phyloP scores from a whole-genome alignment of 768 basidiomycete genomes.

The Hypholoma fasciculare region DNA sequence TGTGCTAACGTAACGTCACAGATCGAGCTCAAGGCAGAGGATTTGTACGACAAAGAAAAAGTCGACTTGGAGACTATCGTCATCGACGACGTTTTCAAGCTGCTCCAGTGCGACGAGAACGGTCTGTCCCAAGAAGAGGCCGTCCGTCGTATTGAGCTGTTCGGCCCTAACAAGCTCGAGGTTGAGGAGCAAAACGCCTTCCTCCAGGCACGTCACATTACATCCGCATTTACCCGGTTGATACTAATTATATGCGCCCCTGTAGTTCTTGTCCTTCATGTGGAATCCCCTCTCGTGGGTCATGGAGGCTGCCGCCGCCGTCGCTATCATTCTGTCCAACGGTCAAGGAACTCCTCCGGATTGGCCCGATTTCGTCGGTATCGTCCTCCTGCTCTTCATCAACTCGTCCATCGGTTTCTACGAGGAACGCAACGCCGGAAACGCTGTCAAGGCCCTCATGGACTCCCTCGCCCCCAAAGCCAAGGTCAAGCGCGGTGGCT shows the following conservation, averaged over 20 bases:
- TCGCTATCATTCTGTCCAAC: constrained; percentile 95
- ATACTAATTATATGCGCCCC: not conserved
- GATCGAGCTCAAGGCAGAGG: constrained; percentile 92
- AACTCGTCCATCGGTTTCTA: constrained; percentile 99
- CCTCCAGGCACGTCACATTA: constrained; percentile 63
- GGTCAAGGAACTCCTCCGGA: constrained; percentile 86
- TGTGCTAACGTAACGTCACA: constrained; percentile 22
- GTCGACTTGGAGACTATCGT: constrained; percentile 97
- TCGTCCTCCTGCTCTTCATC: constrained; percentile 86
- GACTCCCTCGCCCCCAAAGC: constrained; percentile 99
- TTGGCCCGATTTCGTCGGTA: constrained; percentile 98
- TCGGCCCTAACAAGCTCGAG: constrained; percentile 96
- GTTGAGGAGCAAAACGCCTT: constrained; percentile 88
- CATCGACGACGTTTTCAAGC: constrained; percentile 95
- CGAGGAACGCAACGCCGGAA: constrained; percentile 96
- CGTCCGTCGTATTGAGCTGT: constrained; percentile 81
- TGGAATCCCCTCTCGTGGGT: constrained; percentile 99
- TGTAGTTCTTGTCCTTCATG: constrained; percentile 93
- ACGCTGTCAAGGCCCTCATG: constrained; percentile 99
- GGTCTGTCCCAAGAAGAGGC: constrained; percentile 82
- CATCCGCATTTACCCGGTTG: not conserved
- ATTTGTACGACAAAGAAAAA: constrained; percentile 98
- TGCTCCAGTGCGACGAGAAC: constrained; percentile 85
- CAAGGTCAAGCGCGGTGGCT: constrained; percentile 83
- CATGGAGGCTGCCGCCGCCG: constrained; percentile 95